Percentiles rank a stretch among this genome's conserved stretches.
Conservation (phyloP, 768 basidiomycete species). For the Amanita fuliginea region DNA sequence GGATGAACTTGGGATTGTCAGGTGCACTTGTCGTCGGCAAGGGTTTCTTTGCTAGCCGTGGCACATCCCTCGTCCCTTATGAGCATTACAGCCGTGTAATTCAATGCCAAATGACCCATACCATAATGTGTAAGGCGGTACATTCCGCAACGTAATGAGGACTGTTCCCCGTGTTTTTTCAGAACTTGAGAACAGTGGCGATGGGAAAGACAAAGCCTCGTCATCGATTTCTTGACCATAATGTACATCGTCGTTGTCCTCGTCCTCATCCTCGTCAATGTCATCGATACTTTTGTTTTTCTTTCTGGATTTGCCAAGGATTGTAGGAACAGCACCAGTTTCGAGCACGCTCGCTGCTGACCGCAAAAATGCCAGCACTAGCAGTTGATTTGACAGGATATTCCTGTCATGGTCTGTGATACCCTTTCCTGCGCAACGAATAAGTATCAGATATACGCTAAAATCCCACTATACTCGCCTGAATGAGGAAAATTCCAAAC, state of each 20-base stretch:
- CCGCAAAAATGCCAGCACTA: constrained; percentile 74
- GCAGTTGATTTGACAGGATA: constrained; percentile 77
- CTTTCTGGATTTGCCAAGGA: constrained; percentile 28
- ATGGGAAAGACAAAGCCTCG: not conserved
- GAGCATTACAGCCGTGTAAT: not conserved
- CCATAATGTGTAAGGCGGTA: constrained; percentile 84
- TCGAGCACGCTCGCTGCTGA: constrained; percentile 55
- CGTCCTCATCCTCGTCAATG: constrained; percentile 37
- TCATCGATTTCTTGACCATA: not conserved
- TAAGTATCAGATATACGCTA: not conserved
- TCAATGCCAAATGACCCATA: constrained; percentile 20
- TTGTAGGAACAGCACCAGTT: constrained; percentile 40
- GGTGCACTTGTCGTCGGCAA: constrained; percentile 35
- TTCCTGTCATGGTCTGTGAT: constrained; percentile 93
- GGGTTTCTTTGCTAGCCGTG: constrained; percentile 67
- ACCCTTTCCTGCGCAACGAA: constrained; percentile 50
- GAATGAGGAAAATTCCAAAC: constrained; percentile 97
- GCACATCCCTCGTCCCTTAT: constrained; percentile 48
- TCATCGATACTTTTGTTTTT: constrained; percentile 39
- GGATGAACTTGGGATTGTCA: constrained; percentile 56
- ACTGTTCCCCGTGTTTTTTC: constrained; percentile 50
- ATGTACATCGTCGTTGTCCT: constrained; percentile 19
- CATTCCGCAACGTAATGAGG: constrained; percentile 80
- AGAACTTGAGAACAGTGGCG: not conserved
- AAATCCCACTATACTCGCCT: constrained; percentile 34